Evolutionary conservation across 2,329 filamentous ascomycete genomes (phyloP), one percentile per base, ranked within the genome.

Genomic region (Xylariaceae sp.): DNA sequence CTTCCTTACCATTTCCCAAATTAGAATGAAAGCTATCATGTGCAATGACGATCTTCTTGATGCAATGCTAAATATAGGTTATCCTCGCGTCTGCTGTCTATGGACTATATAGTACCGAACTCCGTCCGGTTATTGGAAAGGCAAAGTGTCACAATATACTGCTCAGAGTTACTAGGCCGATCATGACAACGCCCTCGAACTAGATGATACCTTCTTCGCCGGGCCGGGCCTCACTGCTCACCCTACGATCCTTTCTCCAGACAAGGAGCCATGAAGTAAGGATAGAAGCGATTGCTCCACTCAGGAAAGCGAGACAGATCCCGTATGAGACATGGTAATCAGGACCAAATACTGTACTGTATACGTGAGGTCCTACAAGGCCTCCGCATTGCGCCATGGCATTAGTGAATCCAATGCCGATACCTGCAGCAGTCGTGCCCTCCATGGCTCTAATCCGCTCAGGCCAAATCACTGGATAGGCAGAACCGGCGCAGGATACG

Each of bases 381-480:
- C 75, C 74, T 42, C 72, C 70, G 42, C 76, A 76, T 59, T 77
- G 74, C 2, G 74, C 75, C 70, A 74, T 73, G 2, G 74, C 74
- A 57, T 77, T 77, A 1, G 75, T 77, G 20, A 71, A 66, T 1
- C 75, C 75, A 46, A 77, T 77, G 0, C 73, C 75, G 7, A 77
- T 60, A 1, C 75, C 75, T 0, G 74, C 69, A 1, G 73, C 72
- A 2, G 74, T 69, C 1, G 75, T 76, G 14, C 74, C 74, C 21
- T 77, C 68, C 9, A 75, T 66, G 0, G 68, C 74, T 20, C 75
- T 70, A 50, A 77, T 77, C 1, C 75, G 71, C 58, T 77, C 75
- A 7, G 74, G 75, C 75, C 75, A 77, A 59, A 77, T 77, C 41
- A 77, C 72, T 0, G 75, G 74, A 54, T 75, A 77, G 5, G 73